Percentiles rank a stretch among this genome's conserved stretches.
phyloP scores from a whole-genome alignment of 2,329 filamentous ascomycete genomes.

The Clonostachys solani region DNA sequence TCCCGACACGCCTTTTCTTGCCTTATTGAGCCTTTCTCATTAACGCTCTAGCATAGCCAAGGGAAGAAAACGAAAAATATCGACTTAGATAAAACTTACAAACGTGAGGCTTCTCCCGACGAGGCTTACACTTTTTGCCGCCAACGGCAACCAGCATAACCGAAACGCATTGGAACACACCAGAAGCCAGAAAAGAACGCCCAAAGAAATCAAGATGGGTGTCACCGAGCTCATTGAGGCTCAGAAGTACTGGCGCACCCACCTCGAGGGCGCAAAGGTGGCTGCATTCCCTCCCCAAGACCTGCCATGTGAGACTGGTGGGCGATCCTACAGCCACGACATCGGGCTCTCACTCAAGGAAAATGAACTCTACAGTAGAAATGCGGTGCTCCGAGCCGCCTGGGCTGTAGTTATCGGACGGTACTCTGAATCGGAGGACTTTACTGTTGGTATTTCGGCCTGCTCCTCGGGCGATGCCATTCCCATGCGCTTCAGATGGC shows the following conservation, averaged over 20 bases:
- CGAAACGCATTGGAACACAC: too few species aligned
- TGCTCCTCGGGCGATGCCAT: constrained; percentile 6
- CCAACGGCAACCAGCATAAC: too few species aligned
- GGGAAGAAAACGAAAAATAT: too few species aligned
- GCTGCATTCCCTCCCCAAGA: constrained; percentile 5
- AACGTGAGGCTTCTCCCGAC: too few species aligned
- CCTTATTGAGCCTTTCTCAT: too few species aligned
- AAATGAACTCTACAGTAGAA: neutral
- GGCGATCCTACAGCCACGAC: neutral
- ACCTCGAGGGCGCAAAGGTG: constrained; percentile 5
- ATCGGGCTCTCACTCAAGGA: neutral
- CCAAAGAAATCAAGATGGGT: too few species aligned
- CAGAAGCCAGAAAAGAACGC: too few species aligned
- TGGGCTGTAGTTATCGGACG: constrained; percentile 4
- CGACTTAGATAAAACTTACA: too few species aligned
- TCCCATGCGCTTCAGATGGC: constrained; percentile 4
- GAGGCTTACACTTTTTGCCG: too few species aligned
- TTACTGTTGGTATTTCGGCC: constrained; percentile 14
- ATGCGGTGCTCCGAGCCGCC: neutral
- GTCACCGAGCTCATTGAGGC: neutral
- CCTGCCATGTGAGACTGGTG: neutral
- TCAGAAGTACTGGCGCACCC: constrained; percentile 5
- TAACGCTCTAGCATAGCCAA: too few species aligned
- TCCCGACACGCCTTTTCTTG: too few species aligned
- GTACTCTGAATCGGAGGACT: constrained; percentile 9